Evolutionary conservation across 257 asterid species (phyloP), one percentile per base, ranked within the genome.

Genomic region (Salvia splendens): DNA sequence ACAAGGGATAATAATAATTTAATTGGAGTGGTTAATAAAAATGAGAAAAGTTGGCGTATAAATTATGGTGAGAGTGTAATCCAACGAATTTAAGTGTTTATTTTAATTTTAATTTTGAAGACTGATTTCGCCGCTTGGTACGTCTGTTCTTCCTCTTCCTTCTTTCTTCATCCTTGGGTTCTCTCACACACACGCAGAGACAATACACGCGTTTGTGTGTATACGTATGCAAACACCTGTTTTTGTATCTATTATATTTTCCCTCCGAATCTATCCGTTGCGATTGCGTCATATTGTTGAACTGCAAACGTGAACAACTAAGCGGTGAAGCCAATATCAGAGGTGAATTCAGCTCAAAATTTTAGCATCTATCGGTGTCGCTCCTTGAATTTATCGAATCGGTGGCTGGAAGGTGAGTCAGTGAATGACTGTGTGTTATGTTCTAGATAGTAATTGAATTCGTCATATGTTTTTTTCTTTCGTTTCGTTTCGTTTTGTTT

Each of bases 291-390:
- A 43, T 65, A 51, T 56, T 54, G 6, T 17, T 61, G 24, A 14
- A 15, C 59, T 46, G 14, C 11, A 7, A 51, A 36, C 47, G 62
- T 7, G n/a, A 11, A 49, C 32, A 15, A 17, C 20, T 14, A 20
- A 33, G 75, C 61, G 73, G 79, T 59, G 74, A 24, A 71, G 80
- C 52, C 10, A 10, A 40, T 71, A 28, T 16, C 64, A 61, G 72
- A 75, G 79, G 45, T 47, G 51, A 61, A 54, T 72, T 66, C 70
- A 69, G 82, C 77, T 67, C 49, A 6, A 8, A 61, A 35, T 61
- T 64, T 63, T 12, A 62, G 67, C 65, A 16, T 30, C 43, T 7
- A 51, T 2, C 41, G 46, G 52, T 10, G 10, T 8, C 32, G 32
- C 7, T 63, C 67, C 20, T 65, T 70, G 60, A 59, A 61, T 55